Evolutionary conservation across 164 flowering plant genomes (phyloP).

Genomic region (Piper longum): DNA sequence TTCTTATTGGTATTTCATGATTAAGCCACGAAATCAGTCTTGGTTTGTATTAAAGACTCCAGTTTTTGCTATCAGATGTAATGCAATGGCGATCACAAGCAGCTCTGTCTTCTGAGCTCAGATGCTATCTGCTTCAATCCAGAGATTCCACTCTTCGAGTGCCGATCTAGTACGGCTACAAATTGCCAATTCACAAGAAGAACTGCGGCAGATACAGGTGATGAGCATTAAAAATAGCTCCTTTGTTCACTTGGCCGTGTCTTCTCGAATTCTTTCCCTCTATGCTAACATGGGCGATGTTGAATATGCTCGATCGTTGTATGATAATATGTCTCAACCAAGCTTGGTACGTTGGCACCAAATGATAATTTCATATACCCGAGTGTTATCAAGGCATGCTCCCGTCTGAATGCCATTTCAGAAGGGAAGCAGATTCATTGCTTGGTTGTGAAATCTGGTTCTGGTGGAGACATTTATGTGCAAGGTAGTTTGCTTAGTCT

Average conservation of each 20-base stretch:
- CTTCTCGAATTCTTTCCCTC: slow-evolving; percentile 12
- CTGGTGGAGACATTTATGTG: slow-evolving; percentile 18
- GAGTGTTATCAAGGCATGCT: slow-evolving; percentile 28
- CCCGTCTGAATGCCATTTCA: slow-evolving; percentile 12
- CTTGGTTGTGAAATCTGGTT: slow-evolving; percentile 21
- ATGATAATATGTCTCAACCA: slow-evolving; percentile 15
- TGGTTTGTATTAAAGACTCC: too few species aligned
- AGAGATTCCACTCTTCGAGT: neutral
- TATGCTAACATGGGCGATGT: slow-evolving; percentile 19
- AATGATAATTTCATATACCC: slow-evolving; percentile 25
- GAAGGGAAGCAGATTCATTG: slow-evolving; percentile 37
- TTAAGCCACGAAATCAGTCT: too few species aligned
- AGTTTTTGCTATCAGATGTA: too few species aligned
- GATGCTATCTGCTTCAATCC: neutral
- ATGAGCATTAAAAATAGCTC: slow-evolving; percentile 9
- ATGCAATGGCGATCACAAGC: too few species aligned
- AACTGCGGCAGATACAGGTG: slow-evolving; percentile 10
- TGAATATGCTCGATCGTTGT: slow-evolving; percentile 13
- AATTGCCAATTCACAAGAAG: neutral
- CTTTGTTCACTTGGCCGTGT: slow-evolving; percentile 1
- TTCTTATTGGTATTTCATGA: too few species aligned
- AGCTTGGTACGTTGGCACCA: slow-evolving; percentile 18
- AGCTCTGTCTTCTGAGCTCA: neutral
- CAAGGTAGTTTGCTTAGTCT: slow-evolving; percentile 21
- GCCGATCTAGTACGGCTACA: slow-evolving; percentile 1